These are phyloP conservation scores for Chalciporus chontae DNA, from an alignment of 768 basidiomycete genomes.

Conservation along the genomic window DNA sequence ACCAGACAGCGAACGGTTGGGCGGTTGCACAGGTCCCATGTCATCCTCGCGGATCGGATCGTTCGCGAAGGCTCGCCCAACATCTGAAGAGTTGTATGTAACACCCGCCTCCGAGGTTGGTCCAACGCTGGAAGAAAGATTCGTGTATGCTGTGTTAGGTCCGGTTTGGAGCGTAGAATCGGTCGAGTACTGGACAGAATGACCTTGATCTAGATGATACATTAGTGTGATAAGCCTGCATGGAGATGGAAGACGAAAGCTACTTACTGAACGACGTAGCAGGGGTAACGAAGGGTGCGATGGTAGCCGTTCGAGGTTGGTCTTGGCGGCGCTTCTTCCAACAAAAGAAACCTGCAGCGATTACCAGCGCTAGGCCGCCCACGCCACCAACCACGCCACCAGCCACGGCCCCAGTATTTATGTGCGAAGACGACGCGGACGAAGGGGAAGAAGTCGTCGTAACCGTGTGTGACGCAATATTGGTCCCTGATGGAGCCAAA, in stretches of 20 bases:
- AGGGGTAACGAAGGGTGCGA: not conserved
- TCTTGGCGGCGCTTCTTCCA: constrained; percentile 1
- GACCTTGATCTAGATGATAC: not conserved
- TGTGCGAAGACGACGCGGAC: not conserved
- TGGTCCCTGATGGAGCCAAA: not conserved
- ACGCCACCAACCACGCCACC: constrained; percentile 3
- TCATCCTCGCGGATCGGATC: constrained; percentile 1
- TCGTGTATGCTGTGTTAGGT: not conserved
- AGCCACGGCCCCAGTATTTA: not conserved
- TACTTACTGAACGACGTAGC: not conserved
- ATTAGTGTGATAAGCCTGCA: not conserved
- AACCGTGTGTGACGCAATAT: not conserved
- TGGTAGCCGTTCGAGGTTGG: not conserved
- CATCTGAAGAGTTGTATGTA: not conserved
- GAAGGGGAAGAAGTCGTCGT: not conserved
- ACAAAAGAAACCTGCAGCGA: not conserved
- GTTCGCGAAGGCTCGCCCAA: not conserved
- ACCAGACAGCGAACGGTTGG: constrained; percentile 2
- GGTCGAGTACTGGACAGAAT: not conserved
- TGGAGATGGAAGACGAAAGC: not conserved
- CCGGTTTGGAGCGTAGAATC: not conserved
- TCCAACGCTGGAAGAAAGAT: not conserved
- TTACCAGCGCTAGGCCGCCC: not conserved
- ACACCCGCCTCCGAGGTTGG: not conserved
- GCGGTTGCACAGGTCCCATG: not conserved